These are phyloP conservation scores for Lipomyces lipofer DNA, from an alignment of 805 yeast genomes.

Conservation along the genomic window DNA sequence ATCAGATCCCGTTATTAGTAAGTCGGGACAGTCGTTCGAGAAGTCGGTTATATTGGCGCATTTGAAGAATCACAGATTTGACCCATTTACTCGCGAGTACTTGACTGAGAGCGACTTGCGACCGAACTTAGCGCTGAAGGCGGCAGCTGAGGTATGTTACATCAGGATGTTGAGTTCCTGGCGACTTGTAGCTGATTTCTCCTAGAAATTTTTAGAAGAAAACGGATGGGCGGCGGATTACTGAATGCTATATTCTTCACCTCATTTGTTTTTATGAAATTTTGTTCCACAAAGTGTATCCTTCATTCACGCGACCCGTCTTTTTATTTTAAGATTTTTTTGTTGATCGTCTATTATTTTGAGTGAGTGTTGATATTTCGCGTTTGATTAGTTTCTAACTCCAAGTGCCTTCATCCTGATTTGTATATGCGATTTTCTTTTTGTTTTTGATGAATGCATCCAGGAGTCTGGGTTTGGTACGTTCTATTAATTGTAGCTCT, in stretches of 20 bases:
- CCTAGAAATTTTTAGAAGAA: conserved; percentile 28
- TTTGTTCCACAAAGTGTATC: no score
- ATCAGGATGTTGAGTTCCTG: neutral
- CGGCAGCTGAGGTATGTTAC: conserved; percentile 40
- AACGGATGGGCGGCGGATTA: conserved; percentile 35
- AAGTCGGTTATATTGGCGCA: conserved; percentile 44
- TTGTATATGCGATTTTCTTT: neutral
- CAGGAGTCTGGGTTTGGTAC: conserved; percentile 1
- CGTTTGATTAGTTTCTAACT: no score
- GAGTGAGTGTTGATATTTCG: no score
- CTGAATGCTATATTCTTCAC: neutral
- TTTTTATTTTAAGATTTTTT: no score
- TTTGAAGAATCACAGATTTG: conserved; percentile 41
- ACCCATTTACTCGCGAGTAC: conserved; percentile 47
- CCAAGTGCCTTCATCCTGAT: neutral
- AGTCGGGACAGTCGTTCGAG: conserved; percentile 48
- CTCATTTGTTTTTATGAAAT: neutral
- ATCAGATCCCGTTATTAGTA: conserved; percentile 48
- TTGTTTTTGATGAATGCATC: neutral
- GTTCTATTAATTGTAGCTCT: no score
- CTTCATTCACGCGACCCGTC: no score
- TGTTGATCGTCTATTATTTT: no score
- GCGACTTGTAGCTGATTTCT: neutral
- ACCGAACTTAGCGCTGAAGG: conserved; percentile 46
- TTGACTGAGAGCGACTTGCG: conserved; percentile 42